Evolutionary conservation across 305 asterid species (phyloP).

Genomic region (Rubia balearica): DNA sequence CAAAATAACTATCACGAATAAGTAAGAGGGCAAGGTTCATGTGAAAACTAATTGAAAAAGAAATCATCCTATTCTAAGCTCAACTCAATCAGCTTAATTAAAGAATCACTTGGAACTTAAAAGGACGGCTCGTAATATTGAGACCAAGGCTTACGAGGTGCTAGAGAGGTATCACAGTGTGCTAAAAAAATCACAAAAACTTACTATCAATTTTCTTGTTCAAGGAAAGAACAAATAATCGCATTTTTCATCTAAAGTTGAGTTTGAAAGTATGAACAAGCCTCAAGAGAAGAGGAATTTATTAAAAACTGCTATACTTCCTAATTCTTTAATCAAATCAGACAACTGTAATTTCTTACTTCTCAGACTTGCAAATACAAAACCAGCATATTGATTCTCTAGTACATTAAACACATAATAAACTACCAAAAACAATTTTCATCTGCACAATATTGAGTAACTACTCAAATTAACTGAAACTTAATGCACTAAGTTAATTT

Average conservation of each 20-base stretch:
- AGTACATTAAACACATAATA: neutral
- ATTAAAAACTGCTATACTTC: neutral
- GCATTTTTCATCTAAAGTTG: no score
- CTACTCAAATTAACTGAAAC: neutral
- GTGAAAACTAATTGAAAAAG: neutral
- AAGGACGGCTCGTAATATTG: conserved; percentile 88
- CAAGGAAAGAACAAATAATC: neutral
- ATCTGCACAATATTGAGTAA: no score
- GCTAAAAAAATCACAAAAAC: conserved; percentile 46
- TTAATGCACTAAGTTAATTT: neutral
- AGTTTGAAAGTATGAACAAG: no score
- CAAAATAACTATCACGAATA: conserved; percentile 12
- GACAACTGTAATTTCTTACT: neutral
- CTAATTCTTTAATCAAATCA: neutral
- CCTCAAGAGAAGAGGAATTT: no score
- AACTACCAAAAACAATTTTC: no score
- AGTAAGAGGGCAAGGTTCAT: neutral
- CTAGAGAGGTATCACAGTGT: conserved; percentile 86
- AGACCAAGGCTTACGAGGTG: conserved; percentile 80
- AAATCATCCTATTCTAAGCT: no score
- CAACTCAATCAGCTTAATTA: conserved; percentile 6
- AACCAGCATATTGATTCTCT: neutral
- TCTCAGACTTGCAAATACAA: neutral
- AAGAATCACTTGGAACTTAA: conserved; percentile 81
- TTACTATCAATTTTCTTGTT: neutral